A percentile compares a stretch with the other conserved stretches of the same genome.
Evolutionary conservation across 2,329 filamentous ascomycete genomes (phyloP).

Genomic region (Diaporthe batatas): DNA sequence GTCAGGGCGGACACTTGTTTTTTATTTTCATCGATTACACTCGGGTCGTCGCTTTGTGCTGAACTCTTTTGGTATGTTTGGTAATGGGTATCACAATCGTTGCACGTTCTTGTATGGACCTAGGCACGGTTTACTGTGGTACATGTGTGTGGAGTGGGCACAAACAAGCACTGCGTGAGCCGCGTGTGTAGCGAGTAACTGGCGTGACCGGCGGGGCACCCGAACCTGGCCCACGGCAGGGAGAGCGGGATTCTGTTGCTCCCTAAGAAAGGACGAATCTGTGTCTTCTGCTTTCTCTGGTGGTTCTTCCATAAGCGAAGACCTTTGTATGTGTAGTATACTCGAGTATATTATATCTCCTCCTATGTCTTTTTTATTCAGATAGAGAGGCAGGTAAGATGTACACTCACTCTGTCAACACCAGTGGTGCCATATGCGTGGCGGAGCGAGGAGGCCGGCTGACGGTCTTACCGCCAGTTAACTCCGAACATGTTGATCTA

Average conservation of each 20-base stretch:
- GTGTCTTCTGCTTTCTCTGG: too few species aligned
- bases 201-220: neutral
- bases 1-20: neutral
- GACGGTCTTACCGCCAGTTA: conserved; percentile 24
- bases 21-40: neutral
- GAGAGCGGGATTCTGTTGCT: neutral
- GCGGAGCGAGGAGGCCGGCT: neutral
- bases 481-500: conserved; percentile 9
- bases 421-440: neutral
- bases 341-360: too few species aligned
- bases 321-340: too few species aligned
- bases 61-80: neutral
- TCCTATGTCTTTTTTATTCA: too few species aligned
- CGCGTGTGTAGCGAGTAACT: neutral
- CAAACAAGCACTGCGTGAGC: neutral
- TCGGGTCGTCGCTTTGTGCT: conserved; percentile 4
- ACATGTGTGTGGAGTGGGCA: neutral
- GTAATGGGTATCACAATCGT: conserved; percentile 1
- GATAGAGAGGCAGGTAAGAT: too few species aligned
- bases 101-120: conserved; percentile 16
- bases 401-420: too few species aligned
- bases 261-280: too few species aligned
- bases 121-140: neutral
- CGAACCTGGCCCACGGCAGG: neutral
- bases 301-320: too few species aligned